Base-by-base conservation (phyloP, 441 rosid species). In the Pelargonium myrrhifolium region DNA sequence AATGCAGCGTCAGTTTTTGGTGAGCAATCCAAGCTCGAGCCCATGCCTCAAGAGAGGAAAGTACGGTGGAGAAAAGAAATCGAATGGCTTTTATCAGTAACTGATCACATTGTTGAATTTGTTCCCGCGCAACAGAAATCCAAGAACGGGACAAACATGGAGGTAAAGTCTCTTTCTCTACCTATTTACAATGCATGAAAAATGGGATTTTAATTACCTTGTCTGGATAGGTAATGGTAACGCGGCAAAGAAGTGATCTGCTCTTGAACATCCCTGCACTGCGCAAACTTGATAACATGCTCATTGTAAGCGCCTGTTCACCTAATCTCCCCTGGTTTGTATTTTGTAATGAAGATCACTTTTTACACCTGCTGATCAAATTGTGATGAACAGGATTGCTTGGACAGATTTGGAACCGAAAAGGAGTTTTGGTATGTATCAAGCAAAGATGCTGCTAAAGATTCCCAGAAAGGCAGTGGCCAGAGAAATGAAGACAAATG, bases 21-120 rank as follows among this genome's bases (percentile, higher is more conserved):
- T 11, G 98, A 95, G 65, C 95, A 83, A 76, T 69, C 71, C 12
- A 86, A 85, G 1, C 77, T 95, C 15, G 96, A 92, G 83, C 96
- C 99, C 0, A 90, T 92, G 88, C 67, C 93, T 12, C 72, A 82
- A 0, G 97, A 89, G 22, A 84, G 81, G 67, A 89, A 78, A 81
- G 82, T 79, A 3, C 85, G 89, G 71, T 95, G 99, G 99, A 89
- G 81, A 75, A 89, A 72, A 78, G 99, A 92, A 72, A 80, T 87
- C 0, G 89, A 85, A 63, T 92, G 89, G 96, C 85, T 95, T 59
- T 82, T 95, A 64, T 86, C 88, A n/a, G 99, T 89, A 24, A 80
- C 93, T 31, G 96, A 95, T 79, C 76, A 87, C 74, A 74, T 95
- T 51, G 98, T 95, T 55, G 97, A 95, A 77, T 78, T 95, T 61